Percentiles rank a stretch among this genome's conserved stretches.
These are phyloP conservation scores for Podaxis sp. DNA, from an alignment of 768 basidiomycete species.

Conservation along the genomic window DNA sequence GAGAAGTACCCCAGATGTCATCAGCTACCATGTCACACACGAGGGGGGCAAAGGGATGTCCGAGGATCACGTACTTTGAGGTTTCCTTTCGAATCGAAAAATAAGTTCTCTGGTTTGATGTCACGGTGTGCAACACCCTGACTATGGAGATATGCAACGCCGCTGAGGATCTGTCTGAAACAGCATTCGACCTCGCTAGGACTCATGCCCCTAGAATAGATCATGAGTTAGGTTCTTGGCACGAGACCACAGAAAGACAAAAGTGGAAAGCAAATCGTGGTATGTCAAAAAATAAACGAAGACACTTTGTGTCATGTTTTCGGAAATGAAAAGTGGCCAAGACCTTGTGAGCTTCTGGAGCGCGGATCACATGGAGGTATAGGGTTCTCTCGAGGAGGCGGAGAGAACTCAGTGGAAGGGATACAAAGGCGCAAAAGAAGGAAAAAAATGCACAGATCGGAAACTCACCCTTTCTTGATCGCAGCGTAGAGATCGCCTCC, in stretches of 20 bases:
- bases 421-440: background rate
- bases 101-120: conserved; percentile 96
- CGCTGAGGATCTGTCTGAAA: conserved; percentile 93
- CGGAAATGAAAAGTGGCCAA: conserved; percentile 8
- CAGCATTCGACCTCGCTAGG: conserved; percentile 94
- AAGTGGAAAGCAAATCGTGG: background rate
- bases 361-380: background rate
- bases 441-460: conserved; percentile 7
- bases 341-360: background rate
- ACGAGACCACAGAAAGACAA: conserved; percentile 3
- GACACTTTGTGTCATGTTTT: conserved; percentile 11
- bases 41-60: background rate
- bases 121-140: conserved; percentile 98
- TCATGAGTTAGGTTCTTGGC: conserved; percentile 5
- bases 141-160: conserved; percentile 88
- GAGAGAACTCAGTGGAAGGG: background rate
- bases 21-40: background rate
- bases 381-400: background rate
- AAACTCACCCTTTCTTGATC: conserved; percentile 86
- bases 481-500: conserved; percentile 98
- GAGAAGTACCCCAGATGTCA: no score
- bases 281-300: conserved; percentile 8
- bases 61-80: conserved; percentile 66
- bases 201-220: conserved; percentile 58
- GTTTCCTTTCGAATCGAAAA: conserved; percentile 90